These are phyloP conservation scores for Pleurozium schreberi DNA, from an alignment of 225 moss, liverwort and hornwort species.

Conservation along the genomic window DNA sequence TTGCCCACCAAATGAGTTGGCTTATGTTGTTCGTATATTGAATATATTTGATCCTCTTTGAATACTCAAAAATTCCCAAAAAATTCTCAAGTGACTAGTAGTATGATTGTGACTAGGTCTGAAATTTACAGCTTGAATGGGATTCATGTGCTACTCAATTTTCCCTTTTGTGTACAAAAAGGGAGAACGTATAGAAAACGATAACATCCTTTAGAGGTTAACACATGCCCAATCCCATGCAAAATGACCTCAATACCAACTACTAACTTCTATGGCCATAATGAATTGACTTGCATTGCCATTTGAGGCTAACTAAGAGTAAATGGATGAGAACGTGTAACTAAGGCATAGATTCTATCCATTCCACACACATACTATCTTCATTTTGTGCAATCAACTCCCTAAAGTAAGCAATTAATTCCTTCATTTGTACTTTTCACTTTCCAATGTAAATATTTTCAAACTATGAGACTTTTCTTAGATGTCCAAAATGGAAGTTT, in stretches of 20 bases:
- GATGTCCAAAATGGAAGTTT: accelerated
- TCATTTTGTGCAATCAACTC: background rate
- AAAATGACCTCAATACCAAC: background rate
- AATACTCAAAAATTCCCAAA: too few species aligned
- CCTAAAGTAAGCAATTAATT: background rate
- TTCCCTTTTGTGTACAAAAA: too few species aligned
- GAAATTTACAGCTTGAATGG: too few species aligned
- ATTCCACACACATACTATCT: accelerated
- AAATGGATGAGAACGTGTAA: background rate
- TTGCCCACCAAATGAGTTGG: too few species aligned
- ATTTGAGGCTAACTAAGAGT: background rate
- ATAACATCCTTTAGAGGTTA: too few species aligned
- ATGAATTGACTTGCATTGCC: background rate
- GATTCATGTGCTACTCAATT: too few species aligned
- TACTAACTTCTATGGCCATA: background rate
- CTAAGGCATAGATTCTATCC: background rate
- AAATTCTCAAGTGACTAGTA: too few species aligned
- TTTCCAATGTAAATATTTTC: accelerated
- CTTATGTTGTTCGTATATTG: too few species aligned
- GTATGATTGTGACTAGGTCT: too few species aligned
- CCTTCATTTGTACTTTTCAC: background rate
- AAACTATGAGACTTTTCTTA: accelerated
- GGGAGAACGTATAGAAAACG: too few species aligned
- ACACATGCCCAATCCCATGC: background rate
- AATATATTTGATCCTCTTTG: too few species aligned